Percentiles rank a stretch among this genome's conserved stretches.
Conservation (phyloP, 257 asterid species). For the Sherardia arvensis region DNA sequence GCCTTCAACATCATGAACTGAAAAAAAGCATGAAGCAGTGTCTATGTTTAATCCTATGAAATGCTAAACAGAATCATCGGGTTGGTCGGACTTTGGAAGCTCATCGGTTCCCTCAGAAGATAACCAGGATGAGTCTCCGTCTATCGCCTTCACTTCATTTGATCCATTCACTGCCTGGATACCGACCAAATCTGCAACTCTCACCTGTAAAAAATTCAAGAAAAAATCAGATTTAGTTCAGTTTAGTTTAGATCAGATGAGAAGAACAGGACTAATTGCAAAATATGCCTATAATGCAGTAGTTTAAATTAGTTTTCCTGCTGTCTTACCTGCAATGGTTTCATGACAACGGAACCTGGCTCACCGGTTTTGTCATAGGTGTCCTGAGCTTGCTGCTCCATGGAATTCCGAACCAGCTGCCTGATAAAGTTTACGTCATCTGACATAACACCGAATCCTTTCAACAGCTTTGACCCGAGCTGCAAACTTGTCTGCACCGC, state of each 20-base stretch:
- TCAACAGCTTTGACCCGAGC: constrained; percentile 91
- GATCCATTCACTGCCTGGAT: constrained; percentile 12
- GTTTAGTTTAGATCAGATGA: too few species aligned
- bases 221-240: not conserved
- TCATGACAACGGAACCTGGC: constrained; percentile 42
- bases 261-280: not conserved
- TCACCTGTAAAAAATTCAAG: constrained; percentile 35
- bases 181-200: constrained; percentile 60
- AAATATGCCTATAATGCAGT: not conserved
- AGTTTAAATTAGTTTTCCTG: not conserved
- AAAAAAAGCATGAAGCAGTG: constrained; percentile 15
- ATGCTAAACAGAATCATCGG: constrained; percentile 31
- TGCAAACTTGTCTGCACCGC: constrained; percentile 77
- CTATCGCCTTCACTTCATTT: constrained; percentile 20
- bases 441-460: constrained; percentile 89
- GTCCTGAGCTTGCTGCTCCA: constrained; percentile 94
- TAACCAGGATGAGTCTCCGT: constrained; percentile 18
- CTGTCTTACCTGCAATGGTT: constrained; percentile 70
- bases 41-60: constrained; percentile 26
- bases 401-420: constrained; percentile 67
- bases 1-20: constrained; percentile 9
- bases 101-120: constrained; percentile 17
- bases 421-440: constrained; percentile 80
- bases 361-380: constrained; percentile 38
- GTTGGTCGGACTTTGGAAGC: constrained; percentile 10